phyloP scores from a whole-genome alignment of 1,284 basidiomycete genomes.

The Ustilago nuda region DNA sequence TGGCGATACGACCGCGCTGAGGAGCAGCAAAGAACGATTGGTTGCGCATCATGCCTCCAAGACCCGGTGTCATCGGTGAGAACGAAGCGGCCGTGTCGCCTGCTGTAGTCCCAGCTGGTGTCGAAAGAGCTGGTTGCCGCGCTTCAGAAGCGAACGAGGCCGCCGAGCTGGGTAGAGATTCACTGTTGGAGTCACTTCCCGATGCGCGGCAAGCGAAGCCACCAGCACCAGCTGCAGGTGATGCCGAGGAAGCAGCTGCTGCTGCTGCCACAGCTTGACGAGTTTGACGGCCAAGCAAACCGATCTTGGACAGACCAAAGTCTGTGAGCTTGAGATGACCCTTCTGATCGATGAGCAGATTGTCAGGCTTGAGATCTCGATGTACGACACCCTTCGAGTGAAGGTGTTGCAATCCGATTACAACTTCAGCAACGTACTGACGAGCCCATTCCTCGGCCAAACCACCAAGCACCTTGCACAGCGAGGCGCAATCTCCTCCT shows the following conservation, averaged over 20 bases:
- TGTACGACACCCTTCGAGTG: conserved; percentile 95
- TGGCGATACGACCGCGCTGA: conserved; percentile 49
- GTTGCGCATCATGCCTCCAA: conserved; percentile 49
- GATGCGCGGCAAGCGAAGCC: conserved; percentile 19
- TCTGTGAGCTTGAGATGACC: conserved; percentile 98
- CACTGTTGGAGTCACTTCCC: conserved; percentile 33
- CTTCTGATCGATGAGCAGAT: conserved; percentile 92
- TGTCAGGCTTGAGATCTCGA: conserved; percentile 98
- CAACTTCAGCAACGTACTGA: conserved; percentile 95
- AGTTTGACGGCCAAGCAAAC: conserved; percentile 90
- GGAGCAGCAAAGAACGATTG: conserved; percentile 56
- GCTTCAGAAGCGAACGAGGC: conserved; percentile 40
- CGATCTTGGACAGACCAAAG: conserved; percentile 96
- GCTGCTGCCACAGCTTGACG: conserved; percentile 36
- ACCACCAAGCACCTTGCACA: conserved; percentile 93
- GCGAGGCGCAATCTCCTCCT: conserved; percentile 94
- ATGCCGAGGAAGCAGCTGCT: conserved; percentile 12
- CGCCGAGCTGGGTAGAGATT: conserved; percentile 48
- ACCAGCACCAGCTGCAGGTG: conserved; percentile 6
- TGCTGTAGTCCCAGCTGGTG: conserved; percentile 44
- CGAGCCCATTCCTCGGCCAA: conserved; percentile 96
- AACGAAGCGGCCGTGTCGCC: conserved; percentile 53
- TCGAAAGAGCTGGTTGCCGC: conserved; percentile 29
- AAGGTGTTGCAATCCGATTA: conserved; percentile 92
- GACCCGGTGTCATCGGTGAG: conserved; percentile 52